Evolutionary conservation across 805 yeast species (phyloP), one percentile per base, ranked within the genome.

Genomic region (Zygosaccharomyces gambellarensis): DNA sequence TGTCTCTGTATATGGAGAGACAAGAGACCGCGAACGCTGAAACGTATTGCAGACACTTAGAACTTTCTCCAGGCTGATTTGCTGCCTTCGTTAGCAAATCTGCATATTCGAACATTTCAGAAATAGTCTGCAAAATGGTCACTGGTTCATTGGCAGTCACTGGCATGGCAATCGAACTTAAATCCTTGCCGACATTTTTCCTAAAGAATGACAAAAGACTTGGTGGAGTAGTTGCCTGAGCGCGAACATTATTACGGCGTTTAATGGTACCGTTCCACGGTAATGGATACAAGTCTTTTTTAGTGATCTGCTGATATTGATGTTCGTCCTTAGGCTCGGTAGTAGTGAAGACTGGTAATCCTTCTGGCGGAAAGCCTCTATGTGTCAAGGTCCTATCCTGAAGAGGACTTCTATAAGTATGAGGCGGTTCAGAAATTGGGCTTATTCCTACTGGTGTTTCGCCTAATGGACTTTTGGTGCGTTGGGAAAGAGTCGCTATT

Each of bases 81-180:
- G 74, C 70, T 0, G 95, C 87, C 36, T 78, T 75, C 53, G 82
- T 81, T 39, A 94, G 70, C 36, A 94, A 61, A 39, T 78, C 71
- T 30, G 87, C 67, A 64, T 88, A 88, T 66, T 94, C 99, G 61
- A 87, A 75, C 41, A 81, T 67, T 65, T 94, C 99, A 0, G 94
- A 75, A 57, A 83, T 80, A 53, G 82, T 79, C 65, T 94, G 96
- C 48, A 92, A 72, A 27, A 87, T 80, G 0, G 95, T 80, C 21
- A 92, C 64, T 0, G 99, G 99, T 67, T 94, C 99, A 69, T 94
- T 94, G 47, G 90, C 79, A 1, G 94, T 83, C 6, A 94, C 96
- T 1, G 99, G 99, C 90, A 92, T 90, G 0, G 96, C 83, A 40
- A 90, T 78, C 1, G 89, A 76, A 0, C 90, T 76, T 49, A 94